These are phyloP conservation scores for Senna siamea DNA, from an alignment of 306 rosid genomes.

Conservation along the genomic window DNA sequence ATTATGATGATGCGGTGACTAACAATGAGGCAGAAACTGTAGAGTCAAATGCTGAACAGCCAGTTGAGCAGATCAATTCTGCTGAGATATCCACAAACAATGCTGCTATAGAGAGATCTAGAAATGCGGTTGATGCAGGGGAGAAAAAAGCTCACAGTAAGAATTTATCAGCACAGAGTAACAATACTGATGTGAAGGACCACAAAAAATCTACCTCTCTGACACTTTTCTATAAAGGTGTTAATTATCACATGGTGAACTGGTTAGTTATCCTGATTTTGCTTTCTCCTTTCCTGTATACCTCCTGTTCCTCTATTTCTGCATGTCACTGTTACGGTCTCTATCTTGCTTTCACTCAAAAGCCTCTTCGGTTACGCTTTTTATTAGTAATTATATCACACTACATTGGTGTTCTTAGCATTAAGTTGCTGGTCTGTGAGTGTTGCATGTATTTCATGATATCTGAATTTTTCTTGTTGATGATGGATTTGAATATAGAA, in stretches of 20 bases:
- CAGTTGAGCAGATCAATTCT: constrained; percentile 51
- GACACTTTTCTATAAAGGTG: constrained; percentile 69
- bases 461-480: constrained; percentile 34
- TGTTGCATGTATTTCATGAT: constrained; percentile 29
- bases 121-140: constrained; percentile 31
- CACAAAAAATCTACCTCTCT: constrained; percentile 78
- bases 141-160: constrained; percentile 49
- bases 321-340: not conserved
- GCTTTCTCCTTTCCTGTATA: not conserved
- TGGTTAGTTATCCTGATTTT: constrained; percentile 73
- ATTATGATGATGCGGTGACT: constrained; percentile 49
- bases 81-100: constrained; percentile 47
- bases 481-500: constrained; percentile 9
- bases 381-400: constrained; percentile 10
- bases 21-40: constrained; percentile 48
- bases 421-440: constrained; percentile 22
- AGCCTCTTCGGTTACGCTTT: constrained; percentile 9
- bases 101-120: constrained; percentile 39
- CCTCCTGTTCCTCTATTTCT: constrained; percentile 15
- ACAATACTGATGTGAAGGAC: constrained; percentile 64
- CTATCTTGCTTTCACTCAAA: not conserved
- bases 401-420: constrained; percentile 26
- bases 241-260: constrained; percentile 98
- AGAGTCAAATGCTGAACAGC: constrained; percentile 48
- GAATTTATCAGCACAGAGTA: constrained; percentile 52